These are phyloP conservation scores for Hymenoscyphus fructigenus DNA, from an alignment of 2,329 filamentous ascomycete genomes.

Conservation along the genomic window DNA sequence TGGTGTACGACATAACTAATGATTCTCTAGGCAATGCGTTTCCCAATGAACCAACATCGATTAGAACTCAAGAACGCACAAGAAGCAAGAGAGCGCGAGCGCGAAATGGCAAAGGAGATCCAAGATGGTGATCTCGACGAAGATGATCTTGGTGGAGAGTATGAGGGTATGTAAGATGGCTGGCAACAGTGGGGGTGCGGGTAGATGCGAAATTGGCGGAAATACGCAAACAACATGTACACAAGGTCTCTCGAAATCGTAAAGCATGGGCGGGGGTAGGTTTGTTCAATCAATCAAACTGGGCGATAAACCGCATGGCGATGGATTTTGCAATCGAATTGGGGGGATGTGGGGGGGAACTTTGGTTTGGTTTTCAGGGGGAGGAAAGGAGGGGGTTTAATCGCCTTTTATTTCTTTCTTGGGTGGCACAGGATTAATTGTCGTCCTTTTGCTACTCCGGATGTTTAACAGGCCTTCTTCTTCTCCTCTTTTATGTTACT, in stretches of 20 bases:
- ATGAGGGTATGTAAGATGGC: slow-evolving; percentile 80
- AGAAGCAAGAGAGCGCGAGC: slow-evolving; percentile 93
- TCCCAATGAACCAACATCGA: slow-evolving; percentile 98
- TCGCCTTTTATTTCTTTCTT: background rate
- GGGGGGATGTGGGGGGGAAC: background rate
- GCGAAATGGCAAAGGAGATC: slow-evolving; percentile 98
- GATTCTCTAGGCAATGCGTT: slow-evolving; percentile 79
- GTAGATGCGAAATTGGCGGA: background rate
- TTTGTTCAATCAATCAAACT: background rate
- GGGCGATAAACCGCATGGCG: background rate
- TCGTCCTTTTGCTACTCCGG: background rate
- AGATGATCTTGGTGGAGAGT: slow-evolving; percentile 92
- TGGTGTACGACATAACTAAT: slow-evolving; percentile 12
- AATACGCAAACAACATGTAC: slow-evolving; percentile 2
- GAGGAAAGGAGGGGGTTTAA: background rate
- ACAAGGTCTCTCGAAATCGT: background rate
- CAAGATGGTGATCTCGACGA: slow-evolving; percentile 96
- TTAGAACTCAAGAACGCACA: slow-evolving; percentile 97
- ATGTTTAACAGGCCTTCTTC: background rate
- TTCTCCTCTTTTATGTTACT: background rate
- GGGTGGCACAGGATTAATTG: slow-evolving; percentile 2
- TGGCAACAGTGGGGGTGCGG: background rate
- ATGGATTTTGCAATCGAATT: background rate
- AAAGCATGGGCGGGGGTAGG: background rate
- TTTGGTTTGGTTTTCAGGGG: background rate